These are phyloP conservation scores for Cladosporium sp. DNA, from an alignment of 2,329 filamentous ascomycete species.

Conservation along the genomic window DNA sequence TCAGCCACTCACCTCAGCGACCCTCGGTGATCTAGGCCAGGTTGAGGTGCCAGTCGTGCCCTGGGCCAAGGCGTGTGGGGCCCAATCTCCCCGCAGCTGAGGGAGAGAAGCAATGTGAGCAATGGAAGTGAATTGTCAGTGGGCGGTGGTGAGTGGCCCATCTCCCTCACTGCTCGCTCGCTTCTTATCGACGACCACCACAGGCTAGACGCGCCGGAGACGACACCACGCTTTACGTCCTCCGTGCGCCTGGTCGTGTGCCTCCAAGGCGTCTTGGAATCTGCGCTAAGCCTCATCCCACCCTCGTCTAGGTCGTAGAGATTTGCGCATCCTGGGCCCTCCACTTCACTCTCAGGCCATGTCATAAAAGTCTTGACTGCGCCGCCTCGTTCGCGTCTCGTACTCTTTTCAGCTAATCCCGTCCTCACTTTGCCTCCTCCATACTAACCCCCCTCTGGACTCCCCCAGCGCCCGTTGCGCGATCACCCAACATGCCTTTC, in stretches of 20 bases:
- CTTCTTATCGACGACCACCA: no score
- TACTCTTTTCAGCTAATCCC: neutral
- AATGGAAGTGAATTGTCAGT: no score
- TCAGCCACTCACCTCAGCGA: neutral
- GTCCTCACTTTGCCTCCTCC: neutral
- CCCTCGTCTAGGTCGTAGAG: neutral
- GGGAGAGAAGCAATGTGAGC: neutral
- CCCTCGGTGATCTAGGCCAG: neutral
- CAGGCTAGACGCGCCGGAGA: no score
- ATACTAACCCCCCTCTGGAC: neutral
- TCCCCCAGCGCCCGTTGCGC: neutral
- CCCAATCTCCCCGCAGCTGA: neutral
- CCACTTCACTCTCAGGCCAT: conserved; percentile 1
- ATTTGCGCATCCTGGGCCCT: conserved; percentile 1
- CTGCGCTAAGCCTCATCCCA: conserved; percentile 5
- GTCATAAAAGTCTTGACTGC: conserved; percentile 1
- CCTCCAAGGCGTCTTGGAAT: conserved; percentile 5
- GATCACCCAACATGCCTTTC: conserved; percentile 10
- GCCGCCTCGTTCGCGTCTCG: neutral
- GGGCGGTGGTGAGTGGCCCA: no score
- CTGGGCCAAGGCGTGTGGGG: neutral
- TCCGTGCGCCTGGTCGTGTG: conserved; percentile 12
- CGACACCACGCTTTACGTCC: neutral
- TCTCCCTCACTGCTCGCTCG: no score
- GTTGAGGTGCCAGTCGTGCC: no score